A percentile compares a stretch with the other conserved stretches of the same genome.
Evolutionary conservation across 331 rosid species (phyloP).

Genomic region (Ulmus americana): DNA sequence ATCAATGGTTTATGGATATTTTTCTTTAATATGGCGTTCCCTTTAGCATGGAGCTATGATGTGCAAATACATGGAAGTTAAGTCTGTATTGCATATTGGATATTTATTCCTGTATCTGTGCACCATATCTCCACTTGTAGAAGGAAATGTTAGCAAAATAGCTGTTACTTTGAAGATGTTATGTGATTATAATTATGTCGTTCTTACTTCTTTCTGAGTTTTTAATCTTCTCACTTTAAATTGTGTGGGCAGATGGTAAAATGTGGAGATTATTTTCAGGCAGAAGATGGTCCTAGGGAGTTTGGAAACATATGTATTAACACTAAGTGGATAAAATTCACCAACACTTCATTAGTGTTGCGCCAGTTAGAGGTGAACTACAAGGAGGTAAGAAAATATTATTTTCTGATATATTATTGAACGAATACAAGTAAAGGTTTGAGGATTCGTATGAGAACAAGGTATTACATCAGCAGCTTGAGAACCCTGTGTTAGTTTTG

Average conservation of each 20-base stretch:
- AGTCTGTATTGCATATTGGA: too few species aligned
- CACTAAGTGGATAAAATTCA: conserved; percentile 59
- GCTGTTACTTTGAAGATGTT: too few species aligned
- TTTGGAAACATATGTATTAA: conserved; percentile 57
- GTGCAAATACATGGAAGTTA: too few species aligned
- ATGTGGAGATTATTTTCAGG: conserved; percentile 86
- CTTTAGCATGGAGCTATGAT: too few species aligned
- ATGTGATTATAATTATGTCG: not conserved
- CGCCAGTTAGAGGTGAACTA: conserved; percentile 66
- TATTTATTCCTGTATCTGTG: too few species aligned
- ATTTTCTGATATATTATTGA: not conserved
- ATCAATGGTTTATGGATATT: too few species aligned
- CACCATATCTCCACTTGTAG: too few species aligned
- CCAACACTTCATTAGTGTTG: conserved; percentile 52
- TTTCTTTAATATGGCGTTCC: too few species aligned
- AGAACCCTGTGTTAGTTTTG: too few species aligned
- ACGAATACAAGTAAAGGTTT: not conserved
- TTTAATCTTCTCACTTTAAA: not conserved
- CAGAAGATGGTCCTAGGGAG: conserved; percentile 86
- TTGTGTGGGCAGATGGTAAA: conserved; percentile 46
- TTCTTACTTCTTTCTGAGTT: conserved; percentile 4
- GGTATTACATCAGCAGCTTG: too few species aligned
- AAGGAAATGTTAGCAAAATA: too few species aligned
- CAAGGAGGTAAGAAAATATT: conserved; percentile 48
- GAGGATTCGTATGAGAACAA: not conserved